Evolutionary conservation across 345 rosid species (phyloP).

Genomic region (Eucalyptus albens): DNA sequence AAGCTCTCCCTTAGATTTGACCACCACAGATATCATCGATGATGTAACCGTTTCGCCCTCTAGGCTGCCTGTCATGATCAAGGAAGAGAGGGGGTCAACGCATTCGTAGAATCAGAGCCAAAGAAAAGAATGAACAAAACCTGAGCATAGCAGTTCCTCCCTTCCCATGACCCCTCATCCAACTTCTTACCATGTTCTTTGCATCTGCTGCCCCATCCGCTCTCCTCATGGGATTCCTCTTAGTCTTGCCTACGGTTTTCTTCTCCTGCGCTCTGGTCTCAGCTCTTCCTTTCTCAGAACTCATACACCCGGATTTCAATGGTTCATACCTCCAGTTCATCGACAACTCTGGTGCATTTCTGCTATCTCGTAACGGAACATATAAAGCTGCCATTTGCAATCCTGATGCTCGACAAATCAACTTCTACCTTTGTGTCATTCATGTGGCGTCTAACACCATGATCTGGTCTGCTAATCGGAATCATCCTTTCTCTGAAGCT

Average conservation of each 20-base stretch:
- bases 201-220: background rate
- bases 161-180: background rate
- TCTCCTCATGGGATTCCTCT: conserved; percentile 30
- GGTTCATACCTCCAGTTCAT: conserved; percentile 44
- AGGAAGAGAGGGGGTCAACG: background rate
- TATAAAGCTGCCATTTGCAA: conserved; percentile 61
- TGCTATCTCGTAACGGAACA: conserved; percentile 37
- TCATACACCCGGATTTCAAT: conserved; percentile 50
- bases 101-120: conserved; percentile 1
- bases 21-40: background rate
- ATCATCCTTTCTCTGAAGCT: conserved; percentile 43
- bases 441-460: conserved; percentile 43
- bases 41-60: background rate
- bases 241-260: conserved; percentile 13
- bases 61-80: background rate
- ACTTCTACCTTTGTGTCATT: conserved; percentile 58
- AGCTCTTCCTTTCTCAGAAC: conserved; percentile 22
- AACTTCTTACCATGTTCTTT: background rate
- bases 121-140: background rate
- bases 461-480: conserved; percentile 86
- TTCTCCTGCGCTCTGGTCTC: conserved; percentile 22
- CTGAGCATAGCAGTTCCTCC: conserved; percentile 2
- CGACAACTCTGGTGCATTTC: conserved; percentile 45
- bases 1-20: background rate
- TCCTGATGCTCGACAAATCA: conserved; percentile 18